Conservation (phyloP, 192 early-diverging fungal species). For the Dispira simplex region DNA sequence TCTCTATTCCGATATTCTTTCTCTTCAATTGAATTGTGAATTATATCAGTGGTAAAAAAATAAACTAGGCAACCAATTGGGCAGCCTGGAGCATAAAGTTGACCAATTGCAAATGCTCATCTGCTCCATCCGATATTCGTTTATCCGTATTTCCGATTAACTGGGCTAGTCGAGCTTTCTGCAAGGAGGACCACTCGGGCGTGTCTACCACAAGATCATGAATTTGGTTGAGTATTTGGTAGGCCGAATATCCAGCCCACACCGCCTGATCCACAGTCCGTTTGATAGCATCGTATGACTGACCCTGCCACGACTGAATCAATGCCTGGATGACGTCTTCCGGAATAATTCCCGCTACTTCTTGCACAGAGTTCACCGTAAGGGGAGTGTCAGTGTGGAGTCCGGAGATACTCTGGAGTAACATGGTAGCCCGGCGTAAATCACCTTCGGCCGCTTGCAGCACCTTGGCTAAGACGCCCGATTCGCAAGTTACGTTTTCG, state of each 20-base stretch:
- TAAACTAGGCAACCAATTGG: conserved; percentile 12
- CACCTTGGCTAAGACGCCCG: conserved; percentile 37
- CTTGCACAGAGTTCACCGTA: conserved; percentile 36
- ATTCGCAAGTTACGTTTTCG: conserved; percentile 39
- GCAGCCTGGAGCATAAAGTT: conserved; percentile 40
- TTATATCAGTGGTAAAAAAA: no score
- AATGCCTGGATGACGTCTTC: conserved; percentile 40
- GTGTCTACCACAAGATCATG: conserved; percentile 47
- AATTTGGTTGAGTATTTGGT: conserved; percentile 59
- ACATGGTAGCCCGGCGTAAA: conserved; percentile 82
- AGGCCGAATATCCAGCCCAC: conserved; percentile 56
- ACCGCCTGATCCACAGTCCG: conserved; percentile 38
- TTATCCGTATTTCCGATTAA: conserved; percentile 55
- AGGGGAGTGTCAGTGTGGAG: conserved; percentile 35
- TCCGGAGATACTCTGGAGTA: conserved; percentile 67
- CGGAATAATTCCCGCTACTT: conserved; percentile 69
- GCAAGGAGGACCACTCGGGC: conserved; percentile 37
- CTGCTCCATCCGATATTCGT: conserved; percentile 66
- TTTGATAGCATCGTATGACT: conserved; percentile 30
- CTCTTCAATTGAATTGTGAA: no score
- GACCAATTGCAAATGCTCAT: conserved; percentile 79
- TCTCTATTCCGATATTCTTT: no score
- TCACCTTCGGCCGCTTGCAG: conserved; percentile 74
- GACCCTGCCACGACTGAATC: conserved; percentile 32
- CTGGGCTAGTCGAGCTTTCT: conserved; percentile 57